Evolutionary conservation across 2,329 filamentous ascomycete genomes (phyloP).

Genomic region (Fusarium sp.): DNA sequence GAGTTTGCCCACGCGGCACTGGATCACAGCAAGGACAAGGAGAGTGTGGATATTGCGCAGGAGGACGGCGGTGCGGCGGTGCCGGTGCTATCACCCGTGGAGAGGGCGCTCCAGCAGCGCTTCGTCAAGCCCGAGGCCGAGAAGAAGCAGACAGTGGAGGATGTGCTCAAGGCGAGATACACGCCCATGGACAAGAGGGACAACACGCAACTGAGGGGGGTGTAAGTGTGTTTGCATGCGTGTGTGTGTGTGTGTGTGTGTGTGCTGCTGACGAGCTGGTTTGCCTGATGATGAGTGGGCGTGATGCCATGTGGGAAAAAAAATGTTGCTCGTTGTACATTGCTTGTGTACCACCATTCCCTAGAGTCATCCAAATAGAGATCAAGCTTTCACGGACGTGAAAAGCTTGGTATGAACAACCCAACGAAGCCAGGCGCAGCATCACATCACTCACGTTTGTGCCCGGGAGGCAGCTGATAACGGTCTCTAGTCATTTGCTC

Average conservation of each 20-base stretch:
- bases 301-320: slow-evolving; percentile 9
- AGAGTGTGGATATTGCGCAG: slow-evolving; percentile 49
- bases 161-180: slow-evolving; percentile 68
- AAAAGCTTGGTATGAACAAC: slow-evolving; percentile 33
- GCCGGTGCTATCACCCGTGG: slow-evolving; percentile 51
- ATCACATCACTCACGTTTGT: slow-evolving; percentile 9
- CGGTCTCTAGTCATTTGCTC: slow-evolving; percentile 14
- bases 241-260: background rate
- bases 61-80: slow-evolving; percentile 47
- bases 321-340: slow-evolving; percentile 41
- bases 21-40: slow-evolving; percentile 50
- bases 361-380: slow-evolving; percentile 43
- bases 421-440: slow-evolving; percentile 8
- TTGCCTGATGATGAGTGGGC: slow-evolving; percentile 20
- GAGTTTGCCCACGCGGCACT: slow-evolving; percentile 33
- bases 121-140: slow-evolving; percentile 57
- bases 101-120: slow-evolving; percentile 64
- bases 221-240: slow-evolving; percentile 40
- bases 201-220: slow-evolving; percentile 56
- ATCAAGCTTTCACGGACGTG: slow-evolving; percentile 22
- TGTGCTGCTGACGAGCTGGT: slow-evolving; percentile 9
- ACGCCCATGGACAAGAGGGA: slow-evolving; percentile 60
- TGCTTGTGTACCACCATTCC: slow-evolving; percentile 47
- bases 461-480: slow-evolving; percentile 2
- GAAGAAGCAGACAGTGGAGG: slow-evolving; percentile 62